Conservation (phyloP, 192 early-diverging fungal species). For the Entomortierella chlamydospora region DNA sequence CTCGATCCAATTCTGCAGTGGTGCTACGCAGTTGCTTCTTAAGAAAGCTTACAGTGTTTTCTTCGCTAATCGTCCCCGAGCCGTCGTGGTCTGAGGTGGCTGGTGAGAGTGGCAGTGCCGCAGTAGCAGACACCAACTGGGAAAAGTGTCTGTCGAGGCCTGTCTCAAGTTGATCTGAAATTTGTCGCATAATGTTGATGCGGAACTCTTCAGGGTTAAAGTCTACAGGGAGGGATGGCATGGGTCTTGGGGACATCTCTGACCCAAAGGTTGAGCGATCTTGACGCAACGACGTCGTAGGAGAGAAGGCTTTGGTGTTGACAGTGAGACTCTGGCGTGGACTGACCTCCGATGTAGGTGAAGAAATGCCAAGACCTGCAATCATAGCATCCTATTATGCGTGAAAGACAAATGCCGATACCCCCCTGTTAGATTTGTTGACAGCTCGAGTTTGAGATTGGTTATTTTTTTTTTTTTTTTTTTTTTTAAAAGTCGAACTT, state of each 20-base stretch:
- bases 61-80: constrained; percentile 7
- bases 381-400: constrained; percentile 22
- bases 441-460: too few species aligned
- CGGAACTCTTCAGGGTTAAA: constrained; percentile 51
- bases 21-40: constrained; percentile 28
- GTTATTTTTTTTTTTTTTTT: background rate
- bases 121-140: constrained; percentile 36
- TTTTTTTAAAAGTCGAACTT: background rate
- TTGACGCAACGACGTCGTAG: constrained; percentile 10
- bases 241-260: constrained; percentile 14
- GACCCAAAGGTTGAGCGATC: constrained; percentile 38
- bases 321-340: constrained; percentile 32
- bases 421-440: background rate
- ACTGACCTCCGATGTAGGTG: constrained; percentile 12
- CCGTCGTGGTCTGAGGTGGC: constrained; percentile 42
- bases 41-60: constrained; percentile 9
- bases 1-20: constrained; percentile 31
- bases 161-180: constrained; percentile 44
- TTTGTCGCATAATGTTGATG: constrained; percentile 46
- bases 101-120: constrained; percentile 41
- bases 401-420: too few species aligned
- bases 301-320: constrained; percentile 39
- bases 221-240: constrained; percentile 23
- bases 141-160: constrained; percentile 47
- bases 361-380: constrained; percentile 48